A percentile compares a stretch with the other conserved stretches of the same genome.
These are phyloP conservation scores for Cucurbita ficifolia DNA, from an alignment of 306 rosid species.

Conservation along the genomic window DNA sequence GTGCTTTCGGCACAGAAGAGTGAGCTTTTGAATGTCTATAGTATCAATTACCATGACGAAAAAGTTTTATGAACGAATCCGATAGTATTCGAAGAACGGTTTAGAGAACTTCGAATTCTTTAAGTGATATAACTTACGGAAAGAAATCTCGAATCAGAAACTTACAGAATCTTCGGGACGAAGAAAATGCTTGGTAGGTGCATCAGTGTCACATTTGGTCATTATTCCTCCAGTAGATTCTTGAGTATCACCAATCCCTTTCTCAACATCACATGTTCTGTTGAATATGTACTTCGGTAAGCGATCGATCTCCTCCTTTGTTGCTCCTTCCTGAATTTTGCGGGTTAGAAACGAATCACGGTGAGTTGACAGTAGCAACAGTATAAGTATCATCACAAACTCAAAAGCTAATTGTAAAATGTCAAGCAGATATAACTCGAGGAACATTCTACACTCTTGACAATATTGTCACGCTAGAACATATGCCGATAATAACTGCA, in stretches of 20 bases:
- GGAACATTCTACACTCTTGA: too few relatives aligned
- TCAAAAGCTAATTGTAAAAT: not conserved
- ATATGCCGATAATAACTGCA: not conserved
- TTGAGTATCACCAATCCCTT: constrained; percentile 30
- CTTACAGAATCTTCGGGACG: constrained; percentile 66
- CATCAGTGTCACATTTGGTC: constrained; percentile 30
- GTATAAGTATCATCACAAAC: not conserved
- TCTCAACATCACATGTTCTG: constrained; percentile 24
- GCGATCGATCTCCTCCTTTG: constrained; percentile 60
- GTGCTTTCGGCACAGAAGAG: not conserved
- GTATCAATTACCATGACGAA: not conserved
- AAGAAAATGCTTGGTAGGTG: constrained; percentile 33
- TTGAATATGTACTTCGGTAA: constrained; percentile 59
- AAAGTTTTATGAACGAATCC: not conserved
- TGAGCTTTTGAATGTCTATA: not conserved
- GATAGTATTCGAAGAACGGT: not conserved
- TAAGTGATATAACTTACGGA: not conserved
- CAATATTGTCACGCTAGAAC: not conserved
- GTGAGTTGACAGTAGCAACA: not conserved
- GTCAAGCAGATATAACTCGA: not conserved
- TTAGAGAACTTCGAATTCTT: not conserved
- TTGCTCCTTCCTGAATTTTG: constrained; percentile 73
- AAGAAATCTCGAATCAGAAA: constrained; percentile 6
- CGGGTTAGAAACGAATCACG: constrained; percentile 14
- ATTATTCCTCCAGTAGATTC: constrained; percentile 50